Evolutionary conservation across 2,329 filamentous ascomycete genomes (phyloP).

Genomic region (Exophiala sideris): DNA sequence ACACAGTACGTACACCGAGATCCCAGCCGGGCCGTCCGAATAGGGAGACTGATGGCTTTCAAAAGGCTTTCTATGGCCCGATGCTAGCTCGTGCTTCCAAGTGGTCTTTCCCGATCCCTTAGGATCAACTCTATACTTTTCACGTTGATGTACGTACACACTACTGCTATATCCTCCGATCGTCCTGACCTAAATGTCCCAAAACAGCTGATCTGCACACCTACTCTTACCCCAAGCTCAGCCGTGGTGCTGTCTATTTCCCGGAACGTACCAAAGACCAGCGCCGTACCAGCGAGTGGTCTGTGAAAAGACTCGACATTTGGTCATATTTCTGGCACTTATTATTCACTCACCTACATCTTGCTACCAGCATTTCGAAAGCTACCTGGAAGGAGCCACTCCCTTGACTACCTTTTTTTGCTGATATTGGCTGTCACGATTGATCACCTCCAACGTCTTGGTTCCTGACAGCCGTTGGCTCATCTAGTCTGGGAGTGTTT

Average conservation of each 20-base stretch:
- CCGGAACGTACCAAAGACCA: not conserved
- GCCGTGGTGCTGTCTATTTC: not conserved
- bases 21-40: slow-evolving; percentile 16
- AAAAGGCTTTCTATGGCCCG: slow-evolving; percentile 18
- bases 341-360: not conserved
- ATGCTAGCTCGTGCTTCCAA: slow-evolving; percentile 23
- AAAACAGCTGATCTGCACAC: not conserved
- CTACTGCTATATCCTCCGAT: not conserved
- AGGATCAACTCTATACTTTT: slow-evolving; percentile 4
- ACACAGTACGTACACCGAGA: not conserved
- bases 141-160: slow-evolving; percentile 4
- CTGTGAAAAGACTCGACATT: not conserved
- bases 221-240: not conserved
- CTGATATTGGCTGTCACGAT: not conserved
- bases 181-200: not conserved
- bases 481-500: not conserved
- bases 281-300: not conserved
- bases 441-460: not conserved
- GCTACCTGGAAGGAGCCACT: not conserved
- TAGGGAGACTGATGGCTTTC: slow-evolving; percentile 17
- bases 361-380: not conserved
- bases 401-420: not conserved
- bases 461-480: not conserved
- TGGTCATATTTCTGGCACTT: not conserved
- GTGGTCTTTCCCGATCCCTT: slow-evolving; percentile 15